Conservation (phyloP, 208 protist species). For the Leishmania martiniquensis region DNA sequence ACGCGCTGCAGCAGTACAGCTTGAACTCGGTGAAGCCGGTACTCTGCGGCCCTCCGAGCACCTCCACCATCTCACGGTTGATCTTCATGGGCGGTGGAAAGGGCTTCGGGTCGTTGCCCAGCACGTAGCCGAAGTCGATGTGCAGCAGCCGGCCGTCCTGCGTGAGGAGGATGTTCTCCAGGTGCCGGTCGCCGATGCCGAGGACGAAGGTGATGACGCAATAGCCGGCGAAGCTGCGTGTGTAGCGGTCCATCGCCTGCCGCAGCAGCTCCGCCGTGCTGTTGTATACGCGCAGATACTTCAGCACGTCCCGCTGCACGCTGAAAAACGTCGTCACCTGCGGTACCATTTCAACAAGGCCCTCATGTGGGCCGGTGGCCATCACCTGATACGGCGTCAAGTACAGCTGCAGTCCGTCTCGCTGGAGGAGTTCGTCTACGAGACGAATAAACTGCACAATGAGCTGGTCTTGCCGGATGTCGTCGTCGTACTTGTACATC, state of each 20-base stretch:
- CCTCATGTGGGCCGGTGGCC: constrained; percentile 78
- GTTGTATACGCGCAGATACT: constrained; percentile 81
- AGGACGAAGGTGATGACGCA: constrained; percentile 97
- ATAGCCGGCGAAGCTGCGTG: constrained; percentile 97
- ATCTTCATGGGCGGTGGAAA: constrained; percentile 98
- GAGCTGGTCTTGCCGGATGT: constrained; percentile 98
- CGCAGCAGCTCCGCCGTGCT: constrained; percentile 55
- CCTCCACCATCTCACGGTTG: constrained; percentile 90
- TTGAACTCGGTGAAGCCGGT: constrained; percentile 78
- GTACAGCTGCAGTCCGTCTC: constrained; percentile 94
- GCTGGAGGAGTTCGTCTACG: constrained; percentile 92
- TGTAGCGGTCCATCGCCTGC: constrained; percentile 93
- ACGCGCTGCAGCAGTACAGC: constrained; percentile 94
- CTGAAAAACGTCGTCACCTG: constrained; percentile 81
- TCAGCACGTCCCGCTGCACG: constrained; percentile 73
- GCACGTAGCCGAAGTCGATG: constrained; percentile 98
- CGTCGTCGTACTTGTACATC: constrained; percentile 96
- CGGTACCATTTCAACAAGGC: constrained; percentile 88
- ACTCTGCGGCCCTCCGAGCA: constrained; percentile 81
- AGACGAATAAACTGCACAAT: constrained; percentile 93
- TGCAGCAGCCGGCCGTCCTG: constrained; percentile 96
- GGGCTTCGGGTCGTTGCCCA: constrained; percentile 97
- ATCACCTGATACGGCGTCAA: constrained; percentile 95
- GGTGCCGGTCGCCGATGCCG: constrained; percentile 96
- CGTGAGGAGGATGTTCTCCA: constrained; percentile 97